Conservation (phyloP, 2,329 filamentous ascomycete species). For the Colletotrichum sp. region DNA sequence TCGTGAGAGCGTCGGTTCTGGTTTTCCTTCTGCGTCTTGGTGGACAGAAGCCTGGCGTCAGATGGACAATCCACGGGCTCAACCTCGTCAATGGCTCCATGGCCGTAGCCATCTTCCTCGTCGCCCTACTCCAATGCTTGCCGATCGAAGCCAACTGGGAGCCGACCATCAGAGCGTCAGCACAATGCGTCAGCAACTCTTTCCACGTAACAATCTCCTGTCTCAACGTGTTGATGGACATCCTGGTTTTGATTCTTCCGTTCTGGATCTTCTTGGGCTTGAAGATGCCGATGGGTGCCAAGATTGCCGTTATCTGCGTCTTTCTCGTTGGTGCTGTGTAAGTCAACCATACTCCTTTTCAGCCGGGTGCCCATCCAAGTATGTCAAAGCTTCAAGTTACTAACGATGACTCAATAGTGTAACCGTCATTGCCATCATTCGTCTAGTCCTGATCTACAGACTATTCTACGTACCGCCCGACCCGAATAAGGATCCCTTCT, state of each 20-base stretch:
- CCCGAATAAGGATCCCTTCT: constrained; percentile 28
- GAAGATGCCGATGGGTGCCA: constrained; percentile 41
- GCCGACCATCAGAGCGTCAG: constrained; percentile 20
- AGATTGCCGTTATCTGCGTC: constrained; percentile 43
- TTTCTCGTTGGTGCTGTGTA: constrained; percentile 43
- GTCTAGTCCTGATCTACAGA: constrained; percentile 33
- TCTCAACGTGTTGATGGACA: constrained; percentile 39
- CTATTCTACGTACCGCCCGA: constrained; percentile 25
- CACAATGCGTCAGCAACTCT: background rate
- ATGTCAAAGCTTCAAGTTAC: background rate
- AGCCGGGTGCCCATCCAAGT: no score
- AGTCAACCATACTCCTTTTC: constrained; percentile 21
- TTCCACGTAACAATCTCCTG: background rate
- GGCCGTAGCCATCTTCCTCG: constrained; percentile 36
- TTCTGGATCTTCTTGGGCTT: constrained; percentile 45
- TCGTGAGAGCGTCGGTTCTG: constrained; percentile 50
- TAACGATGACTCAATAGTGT: constrained; percentile 27
- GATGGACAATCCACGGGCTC: constrained; percentile 32
- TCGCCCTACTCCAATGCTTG: constrained; percentile 39
- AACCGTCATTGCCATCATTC: constrained; percentile 34
- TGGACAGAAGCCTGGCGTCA: constrained; percentile 37
- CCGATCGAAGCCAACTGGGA: constrained; percentile 35
- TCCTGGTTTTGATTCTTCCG: constrained; percentile 39
- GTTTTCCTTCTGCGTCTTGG: constrained; percentile 50
- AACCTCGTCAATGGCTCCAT: constrained; percentile 34